These are phyloP conservation scores for Penicillium nucicola DNA, from an alignment of 495 filamentous ascomycete genomes.

Conservation along the genomic window DNA sequence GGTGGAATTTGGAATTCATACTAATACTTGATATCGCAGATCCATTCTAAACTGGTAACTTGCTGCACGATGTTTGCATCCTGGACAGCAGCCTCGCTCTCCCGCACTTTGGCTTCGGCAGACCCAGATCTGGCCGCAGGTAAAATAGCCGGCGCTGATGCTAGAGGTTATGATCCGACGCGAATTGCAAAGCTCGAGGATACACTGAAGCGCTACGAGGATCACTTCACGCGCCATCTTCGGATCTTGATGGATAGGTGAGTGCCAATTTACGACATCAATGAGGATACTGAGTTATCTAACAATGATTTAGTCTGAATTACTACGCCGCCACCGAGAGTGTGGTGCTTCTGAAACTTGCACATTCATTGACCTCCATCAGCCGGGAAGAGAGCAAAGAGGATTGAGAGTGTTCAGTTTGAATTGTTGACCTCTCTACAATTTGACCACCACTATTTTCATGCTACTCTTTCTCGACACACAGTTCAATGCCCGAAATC, in stretches of 20 bases:
- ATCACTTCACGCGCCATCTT: conserved; percentile 85
- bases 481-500: background rate
- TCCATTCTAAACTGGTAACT: conserved; percentile 90
- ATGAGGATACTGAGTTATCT: background rate
- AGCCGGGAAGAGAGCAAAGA: conserved; percentile 35
- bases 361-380: conserved; percentile 45
- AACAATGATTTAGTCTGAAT: conserved; percentile 54
- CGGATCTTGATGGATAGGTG: conserved; percentile 85
- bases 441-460: background rate
- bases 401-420: conserved; percentile 26
- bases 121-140: conserved; percentile 67
- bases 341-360: conserved; percentile 84
- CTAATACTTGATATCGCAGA: conserved; percentile 49
- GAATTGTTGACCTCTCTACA: background rate
- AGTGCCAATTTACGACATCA: background rate
- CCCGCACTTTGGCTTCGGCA: conserved; percentile 70
- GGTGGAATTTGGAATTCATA: conserved; percentile 4
- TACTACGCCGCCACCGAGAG: conserved; percentile 98
- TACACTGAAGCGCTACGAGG: conserved; percentile 81
- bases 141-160: conserved; percentile 30
- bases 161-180: conserved; percentile 52
- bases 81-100: conserved; percentile 72
- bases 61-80: conserved; percentile 90
- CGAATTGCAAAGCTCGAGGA: conserved; percentile 79
- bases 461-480: background rate